Base-by-base conservation (phyloP, 148 eudicot species). In the Persicaria maculosa region DNA sequence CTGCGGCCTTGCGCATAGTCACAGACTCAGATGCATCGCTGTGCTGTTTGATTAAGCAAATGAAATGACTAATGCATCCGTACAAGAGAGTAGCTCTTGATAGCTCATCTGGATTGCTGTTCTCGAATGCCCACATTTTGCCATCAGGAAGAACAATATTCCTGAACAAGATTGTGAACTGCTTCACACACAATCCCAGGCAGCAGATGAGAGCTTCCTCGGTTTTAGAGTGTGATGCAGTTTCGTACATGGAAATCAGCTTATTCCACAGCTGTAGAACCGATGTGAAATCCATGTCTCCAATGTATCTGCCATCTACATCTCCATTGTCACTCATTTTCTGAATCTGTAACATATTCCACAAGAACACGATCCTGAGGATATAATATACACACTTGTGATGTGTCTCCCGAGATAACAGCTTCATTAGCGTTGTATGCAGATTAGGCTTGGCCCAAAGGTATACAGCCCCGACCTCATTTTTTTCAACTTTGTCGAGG, bases 1-100 rank as follows among this genome's bases (percentile, higher is more conserved):
- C 90, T 79, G 97, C 92, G 70, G 99, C 97, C 75, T 81, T 92
- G 44, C 99, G 86, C 86, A 90, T 82, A 74, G 83, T 90, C n/a
- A 82, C 87, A 50, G 89, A 86, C 87, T 90, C 88, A 50, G 99
- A 92, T 72, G 99, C 78, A 72, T 84, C 90, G 80, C 96, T 83
- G 69, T 85, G 79, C 72, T 82, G 80, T 76, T 84, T 79, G 14
- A 92, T 81, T 61, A 92, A 77, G 79, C 69, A 67, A 58, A 86
- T 86, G 83, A 78, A 95, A 74, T 81, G 89, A 76, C 79, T 79
- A 19, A 89, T 79, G 77, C 81, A 77, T 74, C 80, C 83, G 68
- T 85, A 89, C 54, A 90, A 78, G 45, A 75, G 70, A 73, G 82
- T 53, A 74, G 79, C 80, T 72, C 70, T 79, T 57, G 57, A 81